Evolutionary conservation across 768 basidiomycete genomes (phyloP).

Genomic region (Mycena albidolilacea): DNA sequence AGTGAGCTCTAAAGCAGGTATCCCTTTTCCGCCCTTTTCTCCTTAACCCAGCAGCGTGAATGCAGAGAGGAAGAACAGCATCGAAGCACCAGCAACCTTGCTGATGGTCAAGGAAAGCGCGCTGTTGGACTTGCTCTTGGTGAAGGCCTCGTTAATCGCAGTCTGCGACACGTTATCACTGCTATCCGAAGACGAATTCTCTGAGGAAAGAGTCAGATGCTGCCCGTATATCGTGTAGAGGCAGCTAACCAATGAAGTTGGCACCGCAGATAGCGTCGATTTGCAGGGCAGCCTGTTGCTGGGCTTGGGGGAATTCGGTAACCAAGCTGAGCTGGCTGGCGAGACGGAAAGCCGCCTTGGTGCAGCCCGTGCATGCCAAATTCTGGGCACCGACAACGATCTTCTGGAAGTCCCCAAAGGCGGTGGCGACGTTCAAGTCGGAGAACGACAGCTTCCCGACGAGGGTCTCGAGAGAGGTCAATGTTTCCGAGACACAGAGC

Average conservation of each 20-base stretch:
- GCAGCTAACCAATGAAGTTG: slow-evolving; percentile 55
- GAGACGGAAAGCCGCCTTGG: slow-evolving; percentile 61
- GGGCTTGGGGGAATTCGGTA: slow-evolving; percentile 47
- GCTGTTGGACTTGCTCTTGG: slow-evolving; percentile 16
- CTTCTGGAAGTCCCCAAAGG: slow-evolving; percentile 44
- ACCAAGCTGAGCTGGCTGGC: slow-evolving; percentile 35
- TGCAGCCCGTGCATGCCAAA: slow-evolving; percentile 61
- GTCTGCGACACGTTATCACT: slow-evolving; percentile 40
- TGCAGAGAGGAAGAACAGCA: slow-evolving; percentile 32
- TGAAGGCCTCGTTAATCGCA: slow-evolving; percentile 28
- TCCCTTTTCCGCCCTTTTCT: background rate
- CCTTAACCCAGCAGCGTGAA: slow-evolving; percentile 36
- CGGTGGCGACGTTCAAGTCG: slow-evolving; percentile 42
- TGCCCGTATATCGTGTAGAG: background rate
- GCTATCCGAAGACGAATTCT: slow-evolving; percentile 30
- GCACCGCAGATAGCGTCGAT: slow-evolving; percentile 57
- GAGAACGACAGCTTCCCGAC: slow-evolving; percentile 49
- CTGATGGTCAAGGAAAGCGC: slow-evolving; percentile 25
- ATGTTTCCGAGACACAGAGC: slow-evolving; percentile 68
- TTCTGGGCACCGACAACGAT: slow-evolving; percentile 48
- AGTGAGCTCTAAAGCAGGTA: background rate
- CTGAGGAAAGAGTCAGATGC: slow-evolving; percentile 14
- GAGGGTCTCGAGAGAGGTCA: slow-evolving; percentile 61
- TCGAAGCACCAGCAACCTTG: slow-evolving; percentile 28
- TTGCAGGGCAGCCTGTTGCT: slow-evolving; percentile 40